Conservation (phyloP, 306 rosid genomes). For the Ammopiptanthus mongolicus region DNA sequence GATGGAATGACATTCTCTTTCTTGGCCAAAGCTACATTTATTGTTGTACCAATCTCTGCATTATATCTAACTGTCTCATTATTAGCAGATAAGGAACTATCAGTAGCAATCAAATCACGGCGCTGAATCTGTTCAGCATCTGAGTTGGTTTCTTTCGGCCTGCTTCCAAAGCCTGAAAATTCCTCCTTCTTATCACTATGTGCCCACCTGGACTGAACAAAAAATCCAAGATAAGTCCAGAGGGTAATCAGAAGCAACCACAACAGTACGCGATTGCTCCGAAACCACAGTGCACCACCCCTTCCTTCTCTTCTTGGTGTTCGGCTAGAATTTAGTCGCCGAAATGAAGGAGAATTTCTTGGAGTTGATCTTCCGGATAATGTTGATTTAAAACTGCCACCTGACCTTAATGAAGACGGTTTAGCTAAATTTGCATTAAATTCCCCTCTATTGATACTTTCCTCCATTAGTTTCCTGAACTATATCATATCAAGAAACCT, state of each 20-base stretch:
- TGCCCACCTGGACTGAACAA: constrained; percentile 97
- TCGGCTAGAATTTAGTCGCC: constrained; percentile 48
- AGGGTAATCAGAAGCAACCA: constrained; percentile 95
- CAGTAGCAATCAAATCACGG: constrained; percentile 37
- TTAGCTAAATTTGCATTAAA: constrained; percentile 35
- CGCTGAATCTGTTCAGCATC: constrained; percentile 43
- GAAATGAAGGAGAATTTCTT: constrained; percentile 62
- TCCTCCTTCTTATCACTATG: constrained; percentile 72
- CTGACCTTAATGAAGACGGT: constrained; percentile 40
- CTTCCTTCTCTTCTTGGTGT: constrained; percentile 75
- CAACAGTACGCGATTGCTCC: constrained; percentile 67
- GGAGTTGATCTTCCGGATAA: constrained; percentile 73
- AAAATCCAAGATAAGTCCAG: constrained; percentile 98
- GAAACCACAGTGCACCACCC: constrained; percentile 55
- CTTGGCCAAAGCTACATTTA: constrained; percentile 50
- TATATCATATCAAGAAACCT: constrained; percentile 20
- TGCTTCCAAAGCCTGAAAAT: constrained; percentile 57
- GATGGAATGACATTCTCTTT: constrained; percentile 43
- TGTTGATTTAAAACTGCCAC: constrained; percentile 64
- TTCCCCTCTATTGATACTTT: constrained; percentile 47
- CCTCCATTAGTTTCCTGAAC: constrained; percentile 57
- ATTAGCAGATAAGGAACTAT: constrained; percentile 30
- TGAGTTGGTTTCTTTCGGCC: constrained; percentile 26
- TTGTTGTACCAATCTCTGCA: constrained; percentile 26
- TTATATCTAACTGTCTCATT: constrained; percentile 36